Conservation (phyloP, 495 filamentous ascomycete genomes). For the Pseudomonodictys pantanalensis region DNA sequence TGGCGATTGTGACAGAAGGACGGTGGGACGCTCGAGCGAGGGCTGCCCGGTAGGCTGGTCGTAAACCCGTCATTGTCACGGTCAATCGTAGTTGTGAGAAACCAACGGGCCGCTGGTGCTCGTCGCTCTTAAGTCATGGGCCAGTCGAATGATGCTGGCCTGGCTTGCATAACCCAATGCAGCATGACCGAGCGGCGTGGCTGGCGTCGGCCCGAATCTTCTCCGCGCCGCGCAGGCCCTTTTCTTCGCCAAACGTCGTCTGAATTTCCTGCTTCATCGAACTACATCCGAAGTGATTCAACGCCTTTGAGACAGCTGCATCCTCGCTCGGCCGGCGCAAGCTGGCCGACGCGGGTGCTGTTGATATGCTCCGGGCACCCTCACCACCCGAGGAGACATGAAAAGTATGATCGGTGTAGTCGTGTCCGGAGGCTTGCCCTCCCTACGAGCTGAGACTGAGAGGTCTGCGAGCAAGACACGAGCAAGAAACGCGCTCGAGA, state of each 20-base stretch:
- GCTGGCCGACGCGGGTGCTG: slow-evolving; percentile 46
- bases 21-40: slow-evolving; percentile 4
- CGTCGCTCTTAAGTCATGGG: too few species aligned
- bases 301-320: slow-evolving; percentile 43
- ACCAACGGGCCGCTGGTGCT: too few species aligned
- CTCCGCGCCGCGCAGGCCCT: background rate
- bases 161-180: too few species aligned
- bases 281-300: slow-evolving; percentile 54
- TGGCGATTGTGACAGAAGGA: slow-evolving; percentile 14
- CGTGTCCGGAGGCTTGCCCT: slow-evolving; percentile 13
- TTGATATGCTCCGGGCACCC: slow-evolving; percentile 48
- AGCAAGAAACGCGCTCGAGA: too few species aligned
- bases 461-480: too few species aligned
- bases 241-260: background rate
- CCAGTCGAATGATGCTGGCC: too few species aligned
- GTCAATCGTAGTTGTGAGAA: background rate
- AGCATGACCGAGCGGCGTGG: too few species aligned
- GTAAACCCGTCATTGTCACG: slow-evolving; percentile 31
- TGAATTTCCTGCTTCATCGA: slow-evolving; percentile 35
- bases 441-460: background rate
- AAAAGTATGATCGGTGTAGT: slow-evolving; percentile 49
- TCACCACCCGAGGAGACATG: slow-evolving; percentile 49
- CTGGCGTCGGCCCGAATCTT: background rate
- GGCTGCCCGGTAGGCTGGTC: slow-evolving; percentile 25
- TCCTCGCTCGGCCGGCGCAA: slow-evolving; percentile 40